A percentile compares a stretch with the other conserved stretches of the same genome.
Evolutionary conservation across 1,284 basidiomycete genomes (phyloP).

Genomic region (Peniophora sp.): DNA sequence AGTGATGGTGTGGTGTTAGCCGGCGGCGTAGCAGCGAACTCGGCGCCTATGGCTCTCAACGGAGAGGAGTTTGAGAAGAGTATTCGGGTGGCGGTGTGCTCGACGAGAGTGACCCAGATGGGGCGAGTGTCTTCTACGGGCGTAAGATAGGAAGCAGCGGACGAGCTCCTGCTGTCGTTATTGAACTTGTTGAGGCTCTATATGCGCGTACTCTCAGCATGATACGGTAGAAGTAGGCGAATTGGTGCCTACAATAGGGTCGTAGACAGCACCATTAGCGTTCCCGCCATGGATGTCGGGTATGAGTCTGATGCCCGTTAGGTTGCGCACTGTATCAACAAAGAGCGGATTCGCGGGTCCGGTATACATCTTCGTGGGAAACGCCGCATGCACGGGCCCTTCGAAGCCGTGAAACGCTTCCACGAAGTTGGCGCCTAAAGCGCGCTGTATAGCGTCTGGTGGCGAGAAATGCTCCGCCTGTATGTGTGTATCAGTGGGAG

Average conservation of each 20-base stretch:
- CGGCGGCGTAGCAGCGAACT: slow-evolving; percentile 9
- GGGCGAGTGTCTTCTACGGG: slow-evolving; percentile 25
- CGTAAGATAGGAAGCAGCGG: slow-evolving; percentile 33
- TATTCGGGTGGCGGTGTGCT: slow-evolving; percentile 21
- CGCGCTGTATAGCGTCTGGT: slow-evolving; percentile 40
- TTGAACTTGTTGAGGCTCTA: slow-evolving; percentile 26
- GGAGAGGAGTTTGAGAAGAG: slow-evolving; percentile 7
- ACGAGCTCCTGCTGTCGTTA: slow-evolving; percentile 26
- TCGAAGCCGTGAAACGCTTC: slow-evolving; percentile 40
- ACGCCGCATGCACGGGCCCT: slow-evolving; percentile 48
- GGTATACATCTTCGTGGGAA: slow-evolving; percentile 44
- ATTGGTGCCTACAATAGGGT: slow-evolving; percentile 29
- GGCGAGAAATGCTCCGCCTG: slow-evolving; percentile 39
- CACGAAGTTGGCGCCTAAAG: slow-evolving; percentile 39
- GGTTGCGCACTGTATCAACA: slow-evolving; percentile 34
- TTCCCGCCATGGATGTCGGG: slow-evolving; percentile 47
- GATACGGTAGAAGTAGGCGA: slow-evolving; percentile 4
- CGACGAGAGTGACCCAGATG: slow-evolving; percentile 28
- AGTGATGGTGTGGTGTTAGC: background rate
- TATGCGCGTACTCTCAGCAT: background rate
- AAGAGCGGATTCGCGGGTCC: slow-evolving; percentile 48
- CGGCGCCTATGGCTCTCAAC: slow-evolving; percentile 10
- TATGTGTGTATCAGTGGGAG: background rate
- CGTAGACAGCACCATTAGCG: slow-evolving; percentile 48
- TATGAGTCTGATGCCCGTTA: slow-evolving; percentile 38